Conservation (phyloP, 805 yeast species). For the Zygosaccharomyces bailii region DNA sequence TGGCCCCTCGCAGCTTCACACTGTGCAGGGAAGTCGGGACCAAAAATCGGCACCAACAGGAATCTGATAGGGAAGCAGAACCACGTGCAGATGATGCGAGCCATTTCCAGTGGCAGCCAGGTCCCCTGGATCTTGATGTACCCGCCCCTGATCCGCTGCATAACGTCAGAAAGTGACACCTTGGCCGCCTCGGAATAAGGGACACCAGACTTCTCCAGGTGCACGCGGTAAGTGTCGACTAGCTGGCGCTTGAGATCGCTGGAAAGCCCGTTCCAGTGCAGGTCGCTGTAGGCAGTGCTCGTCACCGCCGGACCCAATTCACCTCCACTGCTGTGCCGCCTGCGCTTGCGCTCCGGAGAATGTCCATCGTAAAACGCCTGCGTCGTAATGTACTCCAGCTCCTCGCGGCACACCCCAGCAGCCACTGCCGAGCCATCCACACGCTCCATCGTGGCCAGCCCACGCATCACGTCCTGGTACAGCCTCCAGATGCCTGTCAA, state of each 20-base stretch:
- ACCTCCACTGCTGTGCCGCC: slow-evolving; percentile 15
- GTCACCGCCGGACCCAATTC: background rate
- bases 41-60: slow-evolving; percentile 77
- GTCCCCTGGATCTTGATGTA: slow-evolving; percentile 91
- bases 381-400: slow-evolving; percentile 20
- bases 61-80: slow-evolving; percentile 77
- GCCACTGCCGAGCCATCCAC: background rate
- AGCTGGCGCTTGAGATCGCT: slow-evolving; percentile 20
- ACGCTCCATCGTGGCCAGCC: slow-evolving; percentile 20
- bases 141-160: slow-evolving; percentile 81
- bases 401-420: slow-evolving; percentile 17
- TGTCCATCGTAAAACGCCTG: slow-evolving; percentile 23
- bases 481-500: slow-evolving; percentile 84
- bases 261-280: slow-evolving; percentile 34
- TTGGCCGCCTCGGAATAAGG: slow-evolving; percentile 16
- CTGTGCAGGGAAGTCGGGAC: slow-evolving; percentile 50
- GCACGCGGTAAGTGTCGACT: slow-evolving; percentile 15
- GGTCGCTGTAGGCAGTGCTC: slow-evolving; percentile 24
- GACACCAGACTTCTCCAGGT: slow-evolving; percentile 14
- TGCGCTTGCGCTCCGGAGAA: slow-evolving; percentile 11
- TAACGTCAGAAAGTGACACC: slow-evolving; percentile 23
- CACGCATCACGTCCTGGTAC: slow-evolving; percentile 36
- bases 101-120: slow-evolving; percentile 76
- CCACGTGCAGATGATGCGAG: slow-evolving; percentile 61
- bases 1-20: slow-evolving; percentile 26